These are phyloP conservation scores for Ganoderma sinense DNA, from an alignment of 1,284 basidiomycete genomes.

Conservation along the genomic window DNA sequence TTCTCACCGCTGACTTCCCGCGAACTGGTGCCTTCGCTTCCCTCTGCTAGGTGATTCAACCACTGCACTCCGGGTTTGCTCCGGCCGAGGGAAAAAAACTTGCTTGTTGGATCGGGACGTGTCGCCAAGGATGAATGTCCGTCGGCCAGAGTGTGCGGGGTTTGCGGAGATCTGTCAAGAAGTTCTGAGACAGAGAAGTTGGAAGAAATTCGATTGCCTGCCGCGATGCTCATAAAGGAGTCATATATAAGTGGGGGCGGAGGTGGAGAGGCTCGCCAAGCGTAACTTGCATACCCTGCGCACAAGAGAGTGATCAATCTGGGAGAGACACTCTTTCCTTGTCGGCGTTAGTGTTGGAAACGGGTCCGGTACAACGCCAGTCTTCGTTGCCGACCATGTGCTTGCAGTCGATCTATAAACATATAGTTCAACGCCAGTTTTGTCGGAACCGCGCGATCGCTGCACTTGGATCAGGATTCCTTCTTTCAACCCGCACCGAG, in stretches of 20 bases:
- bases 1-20: not conserved
- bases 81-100: not conserved
- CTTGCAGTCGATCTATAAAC: too few species aligned
- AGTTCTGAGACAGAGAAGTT: not conserved
- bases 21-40: not conserved
- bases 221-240: not conserved
- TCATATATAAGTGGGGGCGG: too few species aligned
- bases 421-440: too few species aligned
- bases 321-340: too few species aligned
- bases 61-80: not conserved
- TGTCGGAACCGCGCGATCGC: not conserved
- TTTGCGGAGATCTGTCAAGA: not conserved
- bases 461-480: not conserved
- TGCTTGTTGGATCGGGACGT: not conserved
- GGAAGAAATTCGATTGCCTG: not conserved
- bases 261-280: too few species aligned
- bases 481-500: too few species aligned
- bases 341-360: too few species aligned
- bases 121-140: not conserved
- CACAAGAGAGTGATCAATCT: too few species aligned
- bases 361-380: too few species aligned
- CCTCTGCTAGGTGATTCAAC: not conserved
- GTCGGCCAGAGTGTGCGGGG: not conserved
- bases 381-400: too few species aligned
- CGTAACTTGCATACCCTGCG: too few species aligned